Base-by-base conservation (phyloP, 495 filamentous ascomycete species). In the Eremomyces bilateralis region DNA sequence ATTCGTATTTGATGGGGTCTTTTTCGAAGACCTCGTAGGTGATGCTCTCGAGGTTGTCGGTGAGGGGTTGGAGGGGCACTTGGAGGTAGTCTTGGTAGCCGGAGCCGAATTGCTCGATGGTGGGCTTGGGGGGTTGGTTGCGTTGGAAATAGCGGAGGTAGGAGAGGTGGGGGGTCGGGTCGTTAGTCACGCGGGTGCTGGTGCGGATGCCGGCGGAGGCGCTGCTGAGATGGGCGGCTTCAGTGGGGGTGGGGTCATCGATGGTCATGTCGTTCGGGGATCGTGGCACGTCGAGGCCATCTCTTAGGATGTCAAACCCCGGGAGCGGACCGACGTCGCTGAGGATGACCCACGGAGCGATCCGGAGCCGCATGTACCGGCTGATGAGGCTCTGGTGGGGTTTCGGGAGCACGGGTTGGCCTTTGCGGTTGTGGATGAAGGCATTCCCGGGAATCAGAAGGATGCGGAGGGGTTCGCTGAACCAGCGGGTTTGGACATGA, bases 11-110 rank as follows among this genome's bases (percentile, higher is more conserved):
- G 51, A 95, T 73, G 0, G 88, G 88, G 39, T 95, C 90, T 42
- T 88, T 90, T 53, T 99, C 88, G 47, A 99, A 99, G 5, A 95
- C 84, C 52, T 99, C 88, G 51, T 99, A 99, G 1, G 88, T 99
- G 35, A 90, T 77, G 31, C 79, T 88, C 49, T 99, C 88, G 17
- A 99, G 64, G 42, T 99, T 95, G 53, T 95, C 88, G 0, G 88
- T 79, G 15, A 99, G 63, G 1, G 88, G 88, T 48, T 99, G 90
- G 24, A 99, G 58, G 5, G 88, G 88, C 3, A 80, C 79, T 51
- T 99, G 88, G 1, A 95, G 61, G 56, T 88, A 95, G 50, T 99
- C 88, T 42, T 99, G 90, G 45, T 80, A 85, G 4, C 77, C 79
- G 8, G 64, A 58, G 5, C 76, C 73, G 50, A 80, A 80, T 31